These are phyloP conservation scores for Thuja plicata DNA, from an alignment of 83 land plant genomes.

Conservation along the genomic window DNA sequence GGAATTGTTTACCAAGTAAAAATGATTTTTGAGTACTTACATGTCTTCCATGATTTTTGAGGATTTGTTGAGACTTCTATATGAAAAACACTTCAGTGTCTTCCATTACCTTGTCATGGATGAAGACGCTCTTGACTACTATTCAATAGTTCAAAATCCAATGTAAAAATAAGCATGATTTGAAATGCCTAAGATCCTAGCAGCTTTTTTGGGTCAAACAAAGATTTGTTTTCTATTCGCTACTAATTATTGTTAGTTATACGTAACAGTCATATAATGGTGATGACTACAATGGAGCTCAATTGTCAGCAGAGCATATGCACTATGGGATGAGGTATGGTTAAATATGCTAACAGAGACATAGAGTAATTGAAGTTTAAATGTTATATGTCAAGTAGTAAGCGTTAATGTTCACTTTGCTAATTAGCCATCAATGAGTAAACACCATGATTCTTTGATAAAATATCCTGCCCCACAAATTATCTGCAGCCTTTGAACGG, in stretches of 20 bases:
- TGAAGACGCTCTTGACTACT: conserved; percentile 95
- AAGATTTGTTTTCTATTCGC: not conserved
- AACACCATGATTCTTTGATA: too few relatives aligned
- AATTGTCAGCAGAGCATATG: conserved; percentile 95
- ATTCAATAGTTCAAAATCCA: conserved; percentile 76
- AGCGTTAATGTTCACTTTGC: not conserved
- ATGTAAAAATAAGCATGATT: conserved; percentile 73
- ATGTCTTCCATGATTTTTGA: not conserved
- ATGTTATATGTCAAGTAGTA: not conserved
- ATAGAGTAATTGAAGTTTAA: not conserved
- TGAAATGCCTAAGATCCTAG: not conserved
- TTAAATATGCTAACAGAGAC: not conserved
- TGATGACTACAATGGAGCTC: conserved; percentile 86
- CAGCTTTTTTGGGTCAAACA: not conserved
- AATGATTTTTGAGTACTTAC: not conserved
- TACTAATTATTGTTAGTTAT: not conserved
- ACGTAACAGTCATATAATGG: conserved; percentile 80
- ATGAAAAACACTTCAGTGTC: conserved; percentile 85
- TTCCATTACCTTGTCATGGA: conserved; percentile 93
- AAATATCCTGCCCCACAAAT: too few relatives aligned
- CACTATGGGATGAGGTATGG: conserved; percentile 90
- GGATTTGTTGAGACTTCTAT: conserved; percentile 62
- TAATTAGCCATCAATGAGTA: too few relatives aligned
- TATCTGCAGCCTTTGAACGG: too few relatives aligned
- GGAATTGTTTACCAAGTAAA: not conserved